These are phyloP conservation scores for Sphaerostilbella broomeana DNA, from an alignment of 2,329 filamentous ascomycete species.

Conservation along the genomic window DNA sequence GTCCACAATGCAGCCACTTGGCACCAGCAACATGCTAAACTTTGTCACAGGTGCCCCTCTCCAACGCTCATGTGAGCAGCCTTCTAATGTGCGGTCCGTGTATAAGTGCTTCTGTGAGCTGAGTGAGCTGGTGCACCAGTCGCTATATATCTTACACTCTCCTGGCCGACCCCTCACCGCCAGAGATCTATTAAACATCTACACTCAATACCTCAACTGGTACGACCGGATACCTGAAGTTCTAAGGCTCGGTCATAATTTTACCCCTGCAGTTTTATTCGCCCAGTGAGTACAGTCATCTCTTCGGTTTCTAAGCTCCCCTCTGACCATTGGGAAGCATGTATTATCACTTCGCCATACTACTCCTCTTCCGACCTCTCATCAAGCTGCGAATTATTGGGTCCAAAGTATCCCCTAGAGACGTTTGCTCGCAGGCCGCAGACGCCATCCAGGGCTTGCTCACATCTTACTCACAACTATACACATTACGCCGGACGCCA, in stretches of 20 bases:
- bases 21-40: constrained; percentile 2
- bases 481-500: constrained; percentile 51
- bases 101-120: constrained; percentile 65
- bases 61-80: constrained; percentile 52
- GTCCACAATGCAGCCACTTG: constrained; percentile 16
- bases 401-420: constrained; percentile 55
- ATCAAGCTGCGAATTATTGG: constrained; percentile 59
- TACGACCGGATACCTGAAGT: constrained; percentile 61
- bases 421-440: constrained; percentile 58
- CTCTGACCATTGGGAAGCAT: constrained; percentile 40
- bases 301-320: not conserved
- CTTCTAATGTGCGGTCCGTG: constrained; percentile 61
- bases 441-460: constrained; percentile 52
- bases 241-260: constrained; percentile 59
- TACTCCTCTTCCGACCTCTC: constrained; percentile 67
- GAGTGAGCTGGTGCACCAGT: constrained; percentile 67
- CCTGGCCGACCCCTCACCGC: constrained; percentile 60
- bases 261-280: constrained; percentile 66
- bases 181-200: constrained; percentile 55
- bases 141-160: constrained; percentile 65
- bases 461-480: constrained; percentile 51
- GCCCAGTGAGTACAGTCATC: constrained; percentile 53
- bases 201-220: constrained; percentile 65
- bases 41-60: constrained; percentile 40
- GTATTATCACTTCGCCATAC: constrained; percentile 64